A percentile compares a stretch with the other conserved stretches of the same genome.
These are phyloP conservation scores for Solanum chilense DNA, from an alignment of 257 asterid species.

Conservation along the genomic window DNA sequence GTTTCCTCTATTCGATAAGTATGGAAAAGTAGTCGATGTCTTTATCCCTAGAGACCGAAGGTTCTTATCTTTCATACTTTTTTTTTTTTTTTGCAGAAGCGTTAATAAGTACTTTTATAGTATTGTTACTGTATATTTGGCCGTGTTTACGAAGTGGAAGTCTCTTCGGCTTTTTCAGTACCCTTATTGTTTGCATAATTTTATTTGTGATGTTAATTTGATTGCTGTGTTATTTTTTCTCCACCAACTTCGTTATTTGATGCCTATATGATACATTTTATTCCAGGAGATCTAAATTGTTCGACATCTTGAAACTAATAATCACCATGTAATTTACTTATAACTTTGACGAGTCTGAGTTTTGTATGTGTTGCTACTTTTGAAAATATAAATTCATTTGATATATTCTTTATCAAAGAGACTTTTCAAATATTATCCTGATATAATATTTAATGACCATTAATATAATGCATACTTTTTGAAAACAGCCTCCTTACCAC, in stretches of 20 bases:
- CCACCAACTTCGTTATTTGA: not conserved
- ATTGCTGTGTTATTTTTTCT: not conserved
- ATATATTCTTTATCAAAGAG: not conserved
- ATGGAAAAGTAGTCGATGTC: conserved; percentile 78
- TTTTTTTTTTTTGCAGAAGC: not conserved
- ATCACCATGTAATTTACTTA: not conserved
- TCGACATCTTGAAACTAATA: not conserved
- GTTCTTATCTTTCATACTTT: conserved; percentile 7
- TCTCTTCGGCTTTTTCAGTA: not conserved
- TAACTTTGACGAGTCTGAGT: not conserved
- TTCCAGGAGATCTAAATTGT: not conserved
- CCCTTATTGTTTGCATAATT: not conserved
- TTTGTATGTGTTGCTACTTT: not conserved
- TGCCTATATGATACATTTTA: not conserved
- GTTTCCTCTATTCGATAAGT: conserved; percentile 70
- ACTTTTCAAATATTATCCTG: not conserved
- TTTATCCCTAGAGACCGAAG: conserved; percentile 83
- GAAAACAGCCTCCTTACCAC: not conserved
- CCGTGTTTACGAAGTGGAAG: not conserved
- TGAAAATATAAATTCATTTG: not conserved
- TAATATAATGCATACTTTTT: not conserved
- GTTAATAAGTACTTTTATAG: not conserved
- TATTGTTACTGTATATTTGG: not conserved
- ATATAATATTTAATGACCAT: not conserved
- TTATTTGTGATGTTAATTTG: not conserved